phyloP scores from a whole-genome alignment of 1,284 basidiomycete genomes.

The Ustilago lituana region DNA sequence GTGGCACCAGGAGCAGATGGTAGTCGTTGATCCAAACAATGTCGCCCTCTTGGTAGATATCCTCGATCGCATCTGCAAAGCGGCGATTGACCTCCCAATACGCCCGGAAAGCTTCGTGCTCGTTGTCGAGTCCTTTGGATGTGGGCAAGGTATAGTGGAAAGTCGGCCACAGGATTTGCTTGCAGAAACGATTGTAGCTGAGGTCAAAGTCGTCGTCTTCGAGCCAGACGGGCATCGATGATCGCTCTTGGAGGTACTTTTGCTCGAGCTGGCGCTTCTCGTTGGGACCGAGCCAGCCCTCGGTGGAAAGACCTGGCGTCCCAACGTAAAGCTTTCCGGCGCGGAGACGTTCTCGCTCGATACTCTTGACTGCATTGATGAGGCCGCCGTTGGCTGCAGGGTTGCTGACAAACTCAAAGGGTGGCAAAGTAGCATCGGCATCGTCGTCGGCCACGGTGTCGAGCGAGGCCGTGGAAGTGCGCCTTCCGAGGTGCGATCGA shows the following conservation, averaged over 20 bases:
- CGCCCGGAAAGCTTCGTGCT: constrained; percentile 78
- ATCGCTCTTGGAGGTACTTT: constrained; percentile 73
- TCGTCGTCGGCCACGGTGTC: constrained; percentile 40
- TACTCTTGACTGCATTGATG: constrained; percentile 63
- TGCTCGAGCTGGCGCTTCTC: constrained; percentile 73
- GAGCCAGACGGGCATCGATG: constrained; percentile 82
- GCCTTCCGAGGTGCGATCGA: constrained; percentile 34
- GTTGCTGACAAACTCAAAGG: constrained; percentile 61
- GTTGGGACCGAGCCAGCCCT: constrained; percentile 54
- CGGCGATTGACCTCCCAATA: constrained; percentile 84
- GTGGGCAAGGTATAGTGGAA: constrained; percentile 86
- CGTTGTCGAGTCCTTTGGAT: constrained; percentile 81
- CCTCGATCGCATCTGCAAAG: constrained; percentile 81
- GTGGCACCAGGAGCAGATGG: constrained; percentile 86
- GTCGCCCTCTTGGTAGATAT: constrained; percentile 80
- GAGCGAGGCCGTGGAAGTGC: constrained; percentile 46
- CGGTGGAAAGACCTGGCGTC: constrained; percentile 57
- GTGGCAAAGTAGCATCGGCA: constrained; percentile 26
- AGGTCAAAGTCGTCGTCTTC: constrained; percentile 72
- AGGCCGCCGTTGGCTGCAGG: constrained; percentile 66
- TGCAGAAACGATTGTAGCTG: constrained; percentile 87
- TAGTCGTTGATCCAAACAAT: constrained; percentile 72
- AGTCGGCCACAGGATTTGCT: constrained; percentile 88
- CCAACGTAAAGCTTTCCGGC: constrained; percentile 62
- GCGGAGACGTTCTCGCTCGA: constrained; percentile 52